Evolutionary conservation across 1,284 basidiomycete genomes (phyloP).

Genomic region (Fomitopsis schrenkii): DNA sequence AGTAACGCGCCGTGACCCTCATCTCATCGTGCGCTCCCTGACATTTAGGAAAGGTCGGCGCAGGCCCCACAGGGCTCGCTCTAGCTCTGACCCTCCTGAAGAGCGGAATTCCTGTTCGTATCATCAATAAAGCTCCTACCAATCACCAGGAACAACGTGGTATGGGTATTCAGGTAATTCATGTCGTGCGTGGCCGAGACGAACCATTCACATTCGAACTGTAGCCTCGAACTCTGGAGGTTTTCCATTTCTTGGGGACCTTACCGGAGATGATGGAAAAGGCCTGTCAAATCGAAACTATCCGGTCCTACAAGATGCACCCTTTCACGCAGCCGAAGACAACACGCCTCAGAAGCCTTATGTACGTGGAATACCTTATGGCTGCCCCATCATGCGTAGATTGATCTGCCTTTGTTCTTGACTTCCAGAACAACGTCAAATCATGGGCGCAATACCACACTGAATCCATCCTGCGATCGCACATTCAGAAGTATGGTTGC

Average conservation of each 20-base stretch:
- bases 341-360: constrained; percentile 9
- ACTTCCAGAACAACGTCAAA: constrained; percentile 6
- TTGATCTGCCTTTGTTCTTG: not conserved
- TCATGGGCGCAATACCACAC: constrained; percentile 23
- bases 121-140: constrained; percentile 27
- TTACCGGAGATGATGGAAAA: constrained; percentile 5
- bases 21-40: not conserved
- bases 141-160: constrained; percentile 20
- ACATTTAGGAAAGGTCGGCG: constrained; percentile 12
- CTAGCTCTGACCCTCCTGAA: constrained; percentile 16
- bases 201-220: not conserved
- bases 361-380: constrained; percentile 9
- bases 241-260: constrained; percentile 12
- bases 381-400: constrained; percentile 8
- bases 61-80: constrained; percentile 19
- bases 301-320: constrained; percentile 9
- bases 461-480: constrained; percentile 24
- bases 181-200: not conserved
- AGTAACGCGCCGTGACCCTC: not conserved
- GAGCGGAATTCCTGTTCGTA: constrained; percentile 27
- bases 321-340: not conserved
- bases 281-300: not conserved
- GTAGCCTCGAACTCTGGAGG: constrained; percentile 13
- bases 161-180: constrained; percentile 21
- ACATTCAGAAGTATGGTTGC: constrained; percentile 20